These are phyloP conservation scores for Begonia loranthoides DNA, from an alignment of 306 rosid species.

Conservation along the genomic window DNA sequence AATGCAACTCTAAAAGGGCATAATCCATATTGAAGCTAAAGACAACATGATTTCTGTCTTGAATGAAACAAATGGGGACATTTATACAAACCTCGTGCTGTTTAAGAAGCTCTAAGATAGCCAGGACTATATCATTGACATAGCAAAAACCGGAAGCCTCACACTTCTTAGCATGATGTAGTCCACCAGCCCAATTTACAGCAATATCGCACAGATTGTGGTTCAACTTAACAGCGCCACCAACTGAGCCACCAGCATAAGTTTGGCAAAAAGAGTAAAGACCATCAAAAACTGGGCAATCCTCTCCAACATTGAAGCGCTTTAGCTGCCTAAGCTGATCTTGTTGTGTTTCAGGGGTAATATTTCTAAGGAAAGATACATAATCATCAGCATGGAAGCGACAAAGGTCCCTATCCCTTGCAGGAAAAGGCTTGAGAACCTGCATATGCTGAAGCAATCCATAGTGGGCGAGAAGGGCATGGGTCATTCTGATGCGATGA, in stretches of 20 bases:
- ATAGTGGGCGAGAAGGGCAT: constrained; percentile 15
- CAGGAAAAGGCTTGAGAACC: constrained; percentile 17
- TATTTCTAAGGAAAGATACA: constrained; percentile 10
- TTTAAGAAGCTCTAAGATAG: constrained; percentile 24
- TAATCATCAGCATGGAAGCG: constrained; percentile 21
- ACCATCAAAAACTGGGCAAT: constrained; percentile 21
- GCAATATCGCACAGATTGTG: constrained; percentile 17
- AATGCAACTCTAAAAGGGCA: too few species aligned
- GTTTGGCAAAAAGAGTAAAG: constrained; percentile 22
- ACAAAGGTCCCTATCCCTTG: constrained; percentile 17
- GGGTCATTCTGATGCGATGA: constrained; percentile 19
- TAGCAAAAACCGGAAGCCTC: constrained; percentile 26
- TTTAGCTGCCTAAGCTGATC: constrained; percentile 17
- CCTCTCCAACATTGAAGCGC: constrained; percentile 21
- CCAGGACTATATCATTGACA: constrained; percentile 19
- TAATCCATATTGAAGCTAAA: too few species aligned
- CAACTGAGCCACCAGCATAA: constrained; percentile 22
- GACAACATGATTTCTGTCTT: too few species aligned
- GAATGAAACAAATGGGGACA: not conserved
- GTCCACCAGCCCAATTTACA: constrained; percentile 23
- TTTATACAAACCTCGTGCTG: constrained; percentile 13
- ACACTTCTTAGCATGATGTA: constrained; percentile 26
- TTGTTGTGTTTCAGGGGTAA: constrained; percentile 15
- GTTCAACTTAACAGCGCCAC: constrained; percentile 20
- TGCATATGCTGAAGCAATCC: constrained; percentile 21